These are phyloP conservation scores for Haberlea rhodopensis DNA, from an alignment of 257 asterid genomes.

Conservation along the genomic window DNA sequence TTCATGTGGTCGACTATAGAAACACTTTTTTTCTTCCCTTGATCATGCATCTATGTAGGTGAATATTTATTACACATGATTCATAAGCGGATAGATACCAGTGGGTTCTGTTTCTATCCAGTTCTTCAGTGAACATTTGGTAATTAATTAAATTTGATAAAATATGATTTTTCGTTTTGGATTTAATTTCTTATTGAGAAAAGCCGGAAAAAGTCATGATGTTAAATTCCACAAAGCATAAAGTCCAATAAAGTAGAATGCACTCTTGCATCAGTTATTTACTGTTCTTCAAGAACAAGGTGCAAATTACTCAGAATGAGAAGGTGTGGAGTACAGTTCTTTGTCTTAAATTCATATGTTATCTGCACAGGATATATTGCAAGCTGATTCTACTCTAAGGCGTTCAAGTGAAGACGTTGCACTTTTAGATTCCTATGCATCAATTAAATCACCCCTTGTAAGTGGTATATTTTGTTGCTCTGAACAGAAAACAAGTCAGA, in stretches of 20 bases:
- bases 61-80: too few relatives aligned
- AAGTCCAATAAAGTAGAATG: too few relatives aligned
- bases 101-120: not conserved
- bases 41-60: not conserved
- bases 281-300: too few relatives aligned
- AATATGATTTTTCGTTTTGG: not conserved
- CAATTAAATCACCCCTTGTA: conserved; percentile 82
- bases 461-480: conserved; percentile 31
- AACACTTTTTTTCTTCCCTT: not conserved
- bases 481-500: not conserved
- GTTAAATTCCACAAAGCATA: too few relatives aligned
- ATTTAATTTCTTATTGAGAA: not conserved
- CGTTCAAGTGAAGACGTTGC: conserved; percentile 69
- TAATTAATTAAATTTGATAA: too few relatives aligned
- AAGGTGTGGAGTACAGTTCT: not conserved
- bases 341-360: conserved; percentile 20
- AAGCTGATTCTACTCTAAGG: conserved; percentile 66
- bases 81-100: not conserved
- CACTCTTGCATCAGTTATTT: too few relatives aligned
- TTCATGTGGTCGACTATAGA: conserved; percentile 4
- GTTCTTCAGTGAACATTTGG: not conserved
- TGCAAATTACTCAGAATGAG: not conserved
- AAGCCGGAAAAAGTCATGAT: not conserved
- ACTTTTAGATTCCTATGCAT: conserved; percentile 59
- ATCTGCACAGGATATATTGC: conserved; percentile 63